These are phyloP conservation scores for Fusarium burgessii DNA, from an alignment of 2,329 filamentous ascomycete genomes.

Conservation along the genomic window DNA sequence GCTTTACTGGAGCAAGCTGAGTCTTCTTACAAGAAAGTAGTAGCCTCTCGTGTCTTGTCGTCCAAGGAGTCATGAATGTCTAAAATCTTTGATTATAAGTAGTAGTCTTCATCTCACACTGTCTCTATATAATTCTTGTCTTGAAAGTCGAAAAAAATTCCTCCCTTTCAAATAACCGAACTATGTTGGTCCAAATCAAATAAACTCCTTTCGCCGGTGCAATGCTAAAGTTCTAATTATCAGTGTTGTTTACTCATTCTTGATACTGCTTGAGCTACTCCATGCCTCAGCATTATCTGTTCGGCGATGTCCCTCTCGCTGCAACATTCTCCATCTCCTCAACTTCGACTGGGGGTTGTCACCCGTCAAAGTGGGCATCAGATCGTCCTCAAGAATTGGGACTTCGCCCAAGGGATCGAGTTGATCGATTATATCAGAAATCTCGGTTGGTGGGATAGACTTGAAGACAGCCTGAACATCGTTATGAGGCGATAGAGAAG, in stretches of 20 bases:
- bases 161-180: not conserved
- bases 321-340: conserved; percentile 39
- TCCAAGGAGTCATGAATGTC: not conserved
- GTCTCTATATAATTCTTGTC: not conserved
- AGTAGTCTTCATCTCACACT: not conserved
- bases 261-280: conserved; percentile 28
- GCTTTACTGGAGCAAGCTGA: too few species aligned
- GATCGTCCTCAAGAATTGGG: conserved; percentile 50
- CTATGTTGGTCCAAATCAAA: not conserved
- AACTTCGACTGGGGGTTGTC: conserved; percentile 43
- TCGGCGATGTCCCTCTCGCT: conserved; percentile 32
- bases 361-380: conserved; percentile 46
- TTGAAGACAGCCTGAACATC: conserved; percentile 72
- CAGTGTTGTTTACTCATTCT: conserved; percentile 19
- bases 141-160: not conserved
- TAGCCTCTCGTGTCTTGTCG: too few species aligned
- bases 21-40: too few species aligned
- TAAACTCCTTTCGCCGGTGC: conserved; percentile 30
- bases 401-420: conserved; percentile 52
- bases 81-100: not conserved
- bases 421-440: conserved; percentile 51
- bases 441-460: conserved; percentile 63
- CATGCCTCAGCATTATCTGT: conserved; percentile 24
- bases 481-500: conserved; percentile 65
- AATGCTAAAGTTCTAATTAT: conserved; percentile 19